Evolutionary conservation across 768 basidiomycete genomes (phyloP), one percentile per base, ranked within the genome.

Genomic region (Gymnopilus dilepis): DNA sequence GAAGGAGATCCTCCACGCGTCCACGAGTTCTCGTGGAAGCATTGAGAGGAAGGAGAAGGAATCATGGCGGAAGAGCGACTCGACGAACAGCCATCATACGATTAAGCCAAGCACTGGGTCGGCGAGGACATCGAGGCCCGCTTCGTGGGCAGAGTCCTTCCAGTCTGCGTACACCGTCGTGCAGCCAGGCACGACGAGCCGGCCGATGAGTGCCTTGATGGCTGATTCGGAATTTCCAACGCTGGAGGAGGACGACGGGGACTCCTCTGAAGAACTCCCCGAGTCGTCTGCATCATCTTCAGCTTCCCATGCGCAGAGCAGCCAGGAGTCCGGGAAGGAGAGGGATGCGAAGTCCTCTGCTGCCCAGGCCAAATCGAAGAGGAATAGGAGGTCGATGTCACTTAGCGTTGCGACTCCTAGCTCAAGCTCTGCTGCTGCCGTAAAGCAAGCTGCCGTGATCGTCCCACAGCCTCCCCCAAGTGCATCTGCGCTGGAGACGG

Each of bases 31-130:
- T 6, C 28, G 47, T 19, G 47, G 47, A 50, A 50, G 58, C 56
- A 50, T 11, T 7, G 70, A 73, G 54, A 74, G 76, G 70, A 67
- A 61, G 42, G 81, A 84, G 68, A 92, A 89, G 77, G 91, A 93
- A 64, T 79, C 81, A 31, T 90, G 91, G 88, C 78, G 91, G 68
- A 91, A 90, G 76, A 92, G 91, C 66, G 91, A 94, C 73, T 87
- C 91, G 6, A 92, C 90, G n/a, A 85, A 88, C 70, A 88, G 90
- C 68, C 86, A 88, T 69, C 84, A 84, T 63, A 92, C 91, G 19
- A 84, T 91, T 58, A 84, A 90, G 30, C 75, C 78, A 31, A 67
- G 76, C 13, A 80, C 79, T 38, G 72, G 70, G 33, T 82, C 65
- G 7, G 40, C 65, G 24, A 57, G 82, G 26, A 77, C 87, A 2